These are phyloP conservation scores for Crassisporium funariophilum DNA, from an alignment of 768 basidiomycete genomes.

Conservation along the genomic window DNA sequence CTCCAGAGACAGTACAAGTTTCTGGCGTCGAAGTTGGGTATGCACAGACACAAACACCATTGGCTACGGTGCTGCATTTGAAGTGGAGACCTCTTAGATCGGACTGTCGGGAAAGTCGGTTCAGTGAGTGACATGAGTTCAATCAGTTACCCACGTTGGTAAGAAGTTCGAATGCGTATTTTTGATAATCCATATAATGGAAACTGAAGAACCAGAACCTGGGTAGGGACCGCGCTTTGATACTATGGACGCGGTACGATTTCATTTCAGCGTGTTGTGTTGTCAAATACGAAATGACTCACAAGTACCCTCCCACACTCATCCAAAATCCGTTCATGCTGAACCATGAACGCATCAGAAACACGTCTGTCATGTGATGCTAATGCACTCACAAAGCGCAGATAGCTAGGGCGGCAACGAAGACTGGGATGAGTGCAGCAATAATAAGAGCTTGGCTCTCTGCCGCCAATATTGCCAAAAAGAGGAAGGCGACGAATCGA, in stretches of 20 bases:
- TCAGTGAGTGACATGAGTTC: no score
- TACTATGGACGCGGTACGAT: conserved; percentile 38
- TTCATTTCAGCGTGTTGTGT: not conserved
- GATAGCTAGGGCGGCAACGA: conserved; percentile 61
- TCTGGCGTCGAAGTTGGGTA: conserved; percentile 49
- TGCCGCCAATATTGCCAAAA: conserved; percentile 53
- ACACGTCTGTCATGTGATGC: not conserved
- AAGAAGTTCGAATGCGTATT: conserved; percentile 43
- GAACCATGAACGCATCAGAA: not conserved
- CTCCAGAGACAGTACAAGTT: conserved; percentile 49
- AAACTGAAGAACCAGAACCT: conserved; percentile 61
- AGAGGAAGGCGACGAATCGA: conserved; percentile 55
- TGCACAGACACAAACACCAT: conserved; percentile 46
- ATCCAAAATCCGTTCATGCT: conserved; percentile 60
- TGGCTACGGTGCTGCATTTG: conserved; percentile 35
- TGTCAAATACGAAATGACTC: conserved; percentile 14
- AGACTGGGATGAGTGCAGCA: conserved; percentile 54
- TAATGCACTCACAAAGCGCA: conserved; percentile 40
- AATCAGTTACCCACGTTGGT: conserved; percentile 38
- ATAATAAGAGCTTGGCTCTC: conserved; percentile 55
- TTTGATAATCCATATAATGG: conserved; percentile 59
- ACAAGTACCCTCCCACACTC: conserved; percentile 53
- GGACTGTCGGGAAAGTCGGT: no score
- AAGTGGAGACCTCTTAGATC: conserved; percentile 52
- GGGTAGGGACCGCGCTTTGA: conserved; percentile 54